Base-by-base conservation (phyloP, 306 rosid genomes). In the Rosa persica region DNA sequence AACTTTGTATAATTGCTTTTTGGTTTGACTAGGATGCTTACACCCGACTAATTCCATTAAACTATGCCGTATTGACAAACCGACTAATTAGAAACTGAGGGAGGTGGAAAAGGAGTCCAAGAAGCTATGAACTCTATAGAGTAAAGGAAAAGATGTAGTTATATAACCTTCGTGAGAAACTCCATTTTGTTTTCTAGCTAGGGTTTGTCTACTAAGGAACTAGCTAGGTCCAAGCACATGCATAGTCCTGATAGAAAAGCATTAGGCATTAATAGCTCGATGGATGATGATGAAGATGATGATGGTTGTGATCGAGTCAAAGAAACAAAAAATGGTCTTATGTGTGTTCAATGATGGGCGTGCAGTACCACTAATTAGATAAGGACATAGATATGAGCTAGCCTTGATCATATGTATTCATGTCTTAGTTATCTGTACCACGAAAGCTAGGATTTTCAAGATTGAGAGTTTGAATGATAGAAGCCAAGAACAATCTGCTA, bases 121-220 rank as follows among this genome's bases (percentile, higher is more conserved):
- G 70, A 83, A 83, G 84, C 65, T 70, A 75, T 82, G 43, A 83
- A 16, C 81, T 70, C 84, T 79, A 66, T 62, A 70, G 76, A 86
- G 77, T 83, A 16, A 42, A 80, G 76, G 72, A 69, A 52, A 79
- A 48, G 40, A 78, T 66, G 70, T 55, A 9, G 40, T 13, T 15
- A 55, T 9, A 3, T 38, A 74, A 57, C 23, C 0, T 65, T 48
- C 62, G 13, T 43, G 69, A 64, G 39, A 27, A 57, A n/a, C 27
- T 8, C 1, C 15, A n/a, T 4, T 17, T 22, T 10, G 12, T 30
- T 16, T 75, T 25, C n/a, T 20, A 12, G 44, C 36, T 30, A 43
- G 8, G 48, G 38, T 55, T n/a, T 52, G 42, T 15, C 38, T 8
- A 60, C 5, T 12, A 34, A 30, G 43, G n/a, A 34, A 10, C 52